Percentiles rank a stretch among this genome's conserved stretches.
These are phyloP conservation scores for Xerocomus spinulosus DNA, from an alignment of 768 basidiomycete genomes.

Conservation along the genomic window DNA sequence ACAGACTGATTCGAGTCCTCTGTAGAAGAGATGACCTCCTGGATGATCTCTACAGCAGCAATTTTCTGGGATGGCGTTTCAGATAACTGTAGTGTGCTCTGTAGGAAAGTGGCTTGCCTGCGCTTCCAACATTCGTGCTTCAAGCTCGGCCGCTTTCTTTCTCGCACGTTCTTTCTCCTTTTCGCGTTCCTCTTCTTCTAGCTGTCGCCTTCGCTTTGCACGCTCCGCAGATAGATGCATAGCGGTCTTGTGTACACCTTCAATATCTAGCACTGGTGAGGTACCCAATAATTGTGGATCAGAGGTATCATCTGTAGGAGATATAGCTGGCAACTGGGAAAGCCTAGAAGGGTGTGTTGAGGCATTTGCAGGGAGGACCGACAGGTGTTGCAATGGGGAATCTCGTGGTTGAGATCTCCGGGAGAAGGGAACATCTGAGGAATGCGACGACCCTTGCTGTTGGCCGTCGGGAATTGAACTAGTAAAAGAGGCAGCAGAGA, in stretches of 20 bases:
- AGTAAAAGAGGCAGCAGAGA: constrained; percentile 20
- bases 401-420: constrained; percentile 43
- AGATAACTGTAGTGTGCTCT: constrained; percentile 8
- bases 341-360: constrained; percentile 17
- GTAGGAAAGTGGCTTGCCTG: constrained; percentile 15
- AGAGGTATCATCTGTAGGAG: constrained; percentile 39
- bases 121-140: constrained; percentile 52
- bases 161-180: constrained; percentile 76
- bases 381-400: constrained; percentile 34
- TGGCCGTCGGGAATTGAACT: constrained; percentile 21
- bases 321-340: constrained; percentile 44
- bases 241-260: constrained; percentile 63
- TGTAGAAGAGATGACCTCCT: constrained; percentile 39
- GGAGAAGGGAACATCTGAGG: constrained; percentile 17
- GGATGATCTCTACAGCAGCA: constrained; percentile 42
- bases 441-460: constrained; percentile 17
- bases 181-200: constrained; percentile 81
- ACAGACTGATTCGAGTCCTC: constrained; percentile 5
- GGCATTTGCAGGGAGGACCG: constrained; percentile 18
- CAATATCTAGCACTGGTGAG: constrained; percentile 42
- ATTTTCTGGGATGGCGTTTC: constrained; percentile 26
- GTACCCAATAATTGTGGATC: constrained; percentile 28
- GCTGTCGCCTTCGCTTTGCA: constrained; percentile 71
- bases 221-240: constrained; percentile 87
- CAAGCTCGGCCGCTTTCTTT: constrained; percentile 73